Evolutionary conservation across 805 yeast genomes (phyloP), one percentile per base, ranked within the genome.

Genomic region (Pichia kluyveri): DNA sequence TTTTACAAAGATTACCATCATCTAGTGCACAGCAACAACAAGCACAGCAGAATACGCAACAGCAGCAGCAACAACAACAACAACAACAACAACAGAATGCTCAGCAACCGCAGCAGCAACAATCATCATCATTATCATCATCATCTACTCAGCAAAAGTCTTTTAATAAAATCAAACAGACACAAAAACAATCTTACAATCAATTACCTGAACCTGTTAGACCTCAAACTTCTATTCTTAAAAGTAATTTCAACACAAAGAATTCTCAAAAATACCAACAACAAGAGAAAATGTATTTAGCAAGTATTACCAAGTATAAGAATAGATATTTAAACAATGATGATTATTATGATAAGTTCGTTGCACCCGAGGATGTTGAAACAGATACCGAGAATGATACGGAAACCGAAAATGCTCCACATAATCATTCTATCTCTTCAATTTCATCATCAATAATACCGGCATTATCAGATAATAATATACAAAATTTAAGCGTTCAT

Each of bases 271-370:
- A 69, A 53, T 77, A 76, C 58, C 66, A 72, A 44, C 77, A 76
- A 37, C 82, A 77, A 55, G 82, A 77, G 56, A 69, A 69, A 55
- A 69, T 74, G 40, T 77, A 77, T 53, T 63, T 77, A 48, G 67
- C 66, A 27, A 72, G 75, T 43, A 74, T 77, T 50, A 61, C 59
- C 18, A 61, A 61, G 41, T 61, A 57, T 44, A 60, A 54, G 51
- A 62, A 68, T 47, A 55, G 58, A 42, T 63, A 60, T 45, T 56
- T 57, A 28, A 60, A 58, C 45, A 73, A 66, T 23, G 80, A 77
- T 52, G 82, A 77, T 54, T 76, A 76, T 55, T 76, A 76, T 56
- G 75, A 77, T 44, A 75, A 73, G 54, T 77, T 78, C 4, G 73
- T 76, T 40, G 39, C 47, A 5, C 44, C 49, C 2, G 69, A 62